These are phyloP conservation scores for Ailanthus altissimus DNA, from an alignment of 345 rosid genomes.

Conservation along the genomic window DNA sequence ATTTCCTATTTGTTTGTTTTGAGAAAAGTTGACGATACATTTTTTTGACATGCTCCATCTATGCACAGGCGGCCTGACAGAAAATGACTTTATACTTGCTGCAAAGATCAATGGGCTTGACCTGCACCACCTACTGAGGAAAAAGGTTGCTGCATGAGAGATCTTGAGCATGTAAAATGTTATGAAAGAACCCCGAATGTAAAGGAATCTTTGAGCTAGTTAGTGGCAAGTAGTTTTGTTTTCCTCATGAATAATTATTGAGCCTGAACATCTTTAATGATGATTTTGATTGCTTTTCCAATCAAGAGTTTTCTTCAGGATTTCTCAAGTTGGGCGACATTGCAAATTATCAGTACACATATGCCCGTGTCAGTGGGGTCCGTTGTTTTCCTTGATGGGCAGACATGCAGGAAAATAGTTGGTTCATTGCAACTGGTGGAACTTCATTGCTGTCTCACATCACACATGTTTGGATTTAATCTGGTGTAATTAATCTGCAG, in stretches of 20 bases:
- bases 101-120: conserved; percentile 71
- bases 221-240: neutral
- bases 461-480: neutral
- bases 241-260: neutral
- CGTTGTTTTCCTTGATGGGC: neutral
- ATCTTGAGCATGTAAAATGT: neutral
- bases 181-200: neutral
- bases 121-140: conserved; percentile 64
- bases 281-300: neutral
- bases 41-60: neutral
- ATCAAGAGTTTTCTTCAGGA: neutral
- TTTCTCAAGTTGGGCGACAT: neutral
- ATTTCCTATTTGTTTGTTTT: neutral
- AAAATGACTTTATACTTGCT: conserved; percentile 93
- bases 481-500: neutral
- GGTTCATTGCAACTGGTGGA: conserved; percentile 42
- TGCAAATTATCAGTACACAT: neutral
- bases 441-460: neutral
- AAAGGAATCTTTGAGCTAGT: neutral
- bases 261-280: neutral
- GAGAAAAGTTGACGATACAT: neutral
- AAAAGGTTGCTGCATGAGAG: conserved; percentile 32
- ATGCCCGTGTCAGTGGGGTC: neutral
- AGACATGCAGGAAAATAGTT: conserved; percentile 28
- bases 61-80: conserved; percentile 72